These are phyloP conservation scores for Russula sp. DNA, from an alignment of 768 basidiomycete species.

Conservation along the genomic window DNA sequence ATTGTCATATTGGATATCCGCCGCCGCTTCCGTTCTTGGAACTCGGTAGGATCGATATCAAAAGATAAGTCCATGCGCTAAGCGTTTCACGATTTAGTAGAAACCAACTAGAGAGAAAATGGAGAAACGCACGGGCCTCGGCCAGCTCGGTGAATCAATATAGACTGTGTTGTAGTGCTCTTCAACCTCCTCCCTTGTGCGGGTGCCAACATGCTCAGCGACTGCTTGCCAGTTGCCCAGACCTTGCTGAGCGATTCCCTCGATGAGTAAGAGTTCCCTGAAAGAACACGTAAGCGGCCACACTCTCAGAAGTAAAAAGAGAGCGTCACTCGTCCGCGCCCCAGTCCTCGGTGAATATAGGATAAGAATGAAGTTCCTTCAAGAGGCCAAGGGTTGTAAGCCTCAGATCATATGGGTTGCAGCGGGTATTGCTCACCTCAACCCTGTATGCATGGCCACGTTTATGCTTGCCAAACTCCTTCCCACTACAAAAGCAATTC, in stretches of 20 bases:
- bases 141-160: slow-evolving; percentile 74
- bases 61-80: slow-evolving; percentile 55
- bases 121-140: slow-evolving; percentile 61
- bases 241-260: slow-evolving; percentile 83
- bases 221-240: slow-evolving; percentile 97
- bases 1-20: slow-evolving; percentile 77
- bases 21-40: slow-evolving; percentile 84
- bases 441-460: slow-evolving; percentile 87
- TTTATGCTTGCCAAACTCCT: slow-evolving; percentile 83
- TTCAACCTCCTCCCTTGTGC: slow-evolving; percentile 91
- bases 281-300: slow-evolving; percentile 13
- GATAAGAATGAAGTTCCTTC: slow-evolving; percentile 94
- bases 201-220: slow-evolving; percentile 89
- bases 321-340: slow-evolving; percentile 87
- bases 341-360: slow-evolving; percentile 94
- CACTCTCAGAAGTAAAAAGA: slow-evolving; percentile 1
- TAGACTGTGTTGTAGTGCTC: slow-evolving; percentile 83
- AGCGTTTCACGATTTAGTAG: slow-evolving; percentile 21
- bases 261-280: slow-evolving; percentile 86
- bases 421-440: slow-evolving; percentile 53
- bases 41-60: slow-evolving; percentile 72
- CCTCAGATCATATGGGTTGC: slow-evolving; percentile 4
- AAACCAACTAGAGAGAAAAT: slow-evolving; percentile 11
- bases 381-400: slow-evolving; percentile 18
- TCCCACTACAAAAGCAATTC: slow-evolving; percentile 86